Base-by-base conservation (phyloP, 176 grass and related monocot genomes). In the Hyparrhenia diplandra region DNA sequence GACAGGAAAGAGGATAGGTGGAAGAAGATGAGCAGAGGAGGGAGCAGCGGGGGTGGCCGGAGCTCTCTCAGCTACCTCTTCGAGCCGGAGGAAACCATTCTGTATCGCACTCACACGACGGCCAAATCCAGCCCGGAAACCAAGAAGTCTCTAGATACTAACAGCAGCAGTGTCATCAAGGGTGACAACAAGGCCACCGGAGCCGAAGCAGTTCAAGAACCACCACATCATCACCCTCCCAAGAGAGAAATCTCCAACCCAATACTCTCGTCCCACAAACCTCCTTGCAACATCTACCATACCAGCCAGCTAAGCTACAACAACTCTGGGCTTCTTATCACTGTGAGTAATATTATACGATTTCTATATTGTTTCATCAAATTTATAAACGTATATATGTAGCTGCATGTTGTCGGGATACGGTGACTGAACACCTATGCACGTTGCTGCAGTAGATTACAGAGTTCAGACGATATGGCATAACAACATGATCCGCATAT, bases 41-140 rank as follows among this genome's bases (percentile, higher is more conserved):
- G 52, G 69, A 97, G 87, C 85, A 90, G 69, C 68, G 88, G 91
- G 2, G 90, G 88, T 81, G 94, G 91, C 60, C 74, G 88, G 64
- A 97, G 94, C 74, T 97, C 78, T n/a, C n/a, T 97, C 2, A 70
- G 84, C 3, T 97, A 93, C 78, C 94, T 97, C 49, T 93, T 93
- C 73, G 94, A 97, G 71, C 87, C 72, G 58, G 81, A 89, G 67
- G 82, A 90, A 41, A 51, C 67, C 36, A 24, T 10, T 20, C 47
- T 60, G 10, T 69, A 67, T 64, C 66, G 28, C 32, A 54, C 1
- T 58, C 54, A 28, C 40, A 67, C 1, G 13, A 36, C 6, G 17
- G 40, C 24, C 11, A 79, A 46, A 43, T 42, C 79, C 32, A 43
- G 63, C 13, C 73, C 30, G 23, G 74, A 78, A 69, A 43, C 52